phyloP scores from a whole-genome alignment of 2,329 filamentous ascomycete species.

The Aspergillus puulaauensis region DNA sequence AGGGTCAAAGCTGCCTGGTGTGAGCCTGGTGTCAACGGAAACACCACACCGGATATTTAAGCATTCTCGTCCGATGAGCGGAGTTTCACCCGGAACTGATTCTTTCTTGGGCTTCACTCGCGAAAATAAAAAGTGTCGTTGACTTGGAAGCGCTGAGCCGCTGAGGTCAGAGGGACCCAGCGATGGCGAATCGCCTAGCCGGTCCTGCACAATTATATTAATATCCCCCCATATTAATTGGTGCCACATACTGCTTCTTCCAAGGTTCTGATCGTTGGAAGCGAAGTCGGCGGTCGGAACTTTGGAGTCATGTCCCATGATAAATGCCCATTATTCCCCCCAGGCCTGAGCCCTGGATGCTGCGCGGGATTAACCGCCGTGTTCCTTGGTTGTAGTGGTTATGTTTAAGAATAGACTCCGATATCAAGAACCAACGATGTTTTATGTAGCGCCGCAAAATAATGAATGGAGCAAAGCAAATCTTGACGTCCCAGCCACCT shows the following conservation, averaged over 20 bases:
- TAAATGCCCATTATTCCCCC: neutral
- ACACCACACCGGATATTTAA: neutral
- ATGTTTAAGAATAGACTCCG: no score
- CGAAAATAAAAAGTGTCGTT: neutral
- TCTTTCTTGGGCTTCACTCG: neutral
- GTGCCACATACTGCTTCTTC: neutral
- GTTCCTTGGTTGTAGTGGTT: slow-evolving; percentile 8
- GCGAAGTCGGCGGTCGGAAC: neutral
- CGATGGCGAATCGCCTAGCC: neutral
- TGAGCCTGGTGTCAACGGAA: neutral
- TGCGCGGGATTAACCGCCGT: slow-evolving; percentile 15
- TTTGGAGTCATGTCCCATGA: neutral
- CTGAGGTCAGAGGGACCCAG: neutral
- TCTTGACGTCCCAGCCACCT: neutral
- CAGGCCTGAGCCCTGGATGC: slow-evolving; percentile 5
- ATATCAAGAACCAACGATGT: neutral
- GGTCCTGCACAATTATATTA: neutral
- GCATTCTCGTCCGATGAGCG: neutral
- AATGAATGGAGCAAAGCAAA: neutral
- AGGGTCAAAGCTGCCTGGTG: no score
- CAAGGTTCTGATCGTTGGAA: neutral
- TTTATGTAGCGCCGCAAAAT: neutral
- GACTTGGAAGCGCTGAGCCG: neutral
- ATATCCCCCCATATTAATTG: neutral
- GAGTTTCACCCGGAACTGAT: neutral